These are phyloP conservation scores for Saccharum officinarum DNA, from an alignment of 176 grass and related monocot genomes.

Conservation along the genomic window DNA sequence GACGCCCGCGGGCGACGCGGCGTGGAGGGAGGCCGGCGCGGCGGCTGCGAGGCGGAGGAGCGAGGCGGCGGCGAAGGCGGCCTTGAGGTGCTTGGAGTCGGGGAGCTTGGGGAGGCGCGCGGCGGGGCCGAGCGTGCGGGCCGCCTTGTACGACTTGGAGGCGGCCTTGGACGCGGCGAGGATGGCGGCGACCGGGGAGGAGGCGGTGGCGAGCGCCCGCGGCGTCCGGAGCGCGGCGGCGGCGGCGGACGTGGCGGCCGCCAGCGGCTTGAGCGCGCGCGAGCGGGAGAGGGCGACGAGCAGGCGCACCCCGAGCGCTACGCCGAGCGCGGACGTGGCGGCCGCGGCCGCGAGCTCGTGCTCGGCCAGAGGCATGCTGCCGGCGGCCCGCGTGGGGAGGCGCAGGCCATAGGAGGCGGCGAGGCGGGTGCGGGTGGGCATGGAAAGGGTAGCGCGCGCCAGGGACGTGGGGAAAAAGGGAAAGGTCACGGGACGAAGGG, in stretches of 20 bases:
- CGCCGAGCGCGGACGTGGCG: slow-evolving; percentile 46
- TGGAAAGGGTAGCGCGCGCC: not conserved
- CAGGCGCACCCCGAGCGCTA: slow-evolving; percentile 53
- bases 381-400: slow-evolving; percentile 20
- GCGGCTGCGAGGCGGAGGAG: slow-evolving; percentile 59
- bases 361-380: slow-evolving; percentile 28
- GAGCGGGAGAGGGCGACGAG: slow-evolving; percentile 52
- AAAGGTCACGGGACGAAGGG: not conserved
- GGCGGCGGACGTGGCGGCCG: slow-evolving; percentile 58
- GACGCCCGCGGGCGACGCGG: slow-evolving; percentile 35
- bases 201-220: slow-evolving; percentile 35
- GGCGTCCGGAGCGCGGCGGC: slow-evolving; percentile 61
- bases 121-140: slow-evolving; percentile 50
- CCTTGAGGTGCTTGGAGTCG: slow-evolving; percentile 52
- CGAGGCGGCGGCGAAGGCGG: slow-evolving; percentile 57
- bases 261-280: slow-evolving; percentile 60
- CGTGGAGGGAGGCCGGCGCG: not conserved
- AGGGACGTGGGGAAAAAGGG: not conserved
- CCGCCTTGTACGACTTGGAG: slow-evolving; percentile 78
- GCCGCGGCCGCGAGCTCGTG: slow-evolving; percentile 15
- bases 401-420: slow-evolving; percentile 49
- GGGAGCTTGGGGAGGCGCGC: slow-evolving; percentile 31
- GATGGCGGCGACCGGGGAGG: slow-evolving; percentile 57
- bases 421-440: not conserved
- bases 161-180: slow-evolving; percentile 76